Base-by-base conservation (phyloP, 139 green algal genomes). In the Trebouxia sp. region DNA sequence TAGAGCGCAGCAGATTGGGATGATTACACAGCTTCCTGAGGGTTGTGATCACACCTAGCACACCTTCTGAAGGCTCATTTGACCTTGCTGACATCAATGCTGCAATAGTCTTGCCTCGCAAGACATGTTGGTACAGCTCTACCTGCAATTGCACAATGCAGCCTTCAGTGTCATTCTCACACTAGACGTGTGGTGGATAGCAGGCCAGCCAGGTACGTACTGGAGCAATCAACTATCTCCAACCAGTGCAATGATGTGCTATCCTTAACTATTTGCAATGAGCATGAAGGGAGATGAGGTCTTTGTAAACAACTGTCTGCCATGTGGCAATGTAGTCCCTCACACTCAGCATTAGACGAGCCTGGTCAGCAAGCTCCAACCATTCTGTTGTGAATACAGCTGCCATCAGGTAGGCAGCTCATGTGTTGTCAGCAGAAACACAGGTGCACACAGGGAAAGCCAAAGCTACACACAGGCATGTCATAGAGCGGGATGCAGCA, bases 1-100 rank as follows among this genome's bases (percentile, higher is more conserved):
- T 65, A 20, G 38, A 45, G 58, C 85, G 38, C 67, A 94, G 78
- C 35, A 97, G 87, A 37, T 78, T 65, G 3, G 92, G 93, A 77
- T 95, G 90, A 83, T 94, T 94, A 84, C 91, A 94, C 39, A 94
- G 39, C 65, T 84, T 82, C 47, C 65, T 72, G 10, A 88, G 58
- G 22, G 15, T n/a, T 0, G 35, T 75, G 72, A 84, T 83, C 28
- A 56, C 37, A 15, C 51, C 35, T 45, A 85, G 65, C 10, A 37
- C 65, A 35, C 78, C 39, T 35, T 53, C 74, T 41, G 79, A 70
- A 70, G 87, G 87, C 28, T 86, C 87, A 53, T 70, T 81, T 39
- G 77, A 77, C 24, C 38, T 42, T 20, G 85, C 48, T 4, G 45
- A 67, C 22, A 75, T 55, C 66, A 83, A 67, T 5, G 66, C 43